Evolutionary conservation across 768 basidiomycete species (phyloP), one percentile per base, ranked within the genome.

Genomic region (Panaeolus papilionaceus): DNA sequence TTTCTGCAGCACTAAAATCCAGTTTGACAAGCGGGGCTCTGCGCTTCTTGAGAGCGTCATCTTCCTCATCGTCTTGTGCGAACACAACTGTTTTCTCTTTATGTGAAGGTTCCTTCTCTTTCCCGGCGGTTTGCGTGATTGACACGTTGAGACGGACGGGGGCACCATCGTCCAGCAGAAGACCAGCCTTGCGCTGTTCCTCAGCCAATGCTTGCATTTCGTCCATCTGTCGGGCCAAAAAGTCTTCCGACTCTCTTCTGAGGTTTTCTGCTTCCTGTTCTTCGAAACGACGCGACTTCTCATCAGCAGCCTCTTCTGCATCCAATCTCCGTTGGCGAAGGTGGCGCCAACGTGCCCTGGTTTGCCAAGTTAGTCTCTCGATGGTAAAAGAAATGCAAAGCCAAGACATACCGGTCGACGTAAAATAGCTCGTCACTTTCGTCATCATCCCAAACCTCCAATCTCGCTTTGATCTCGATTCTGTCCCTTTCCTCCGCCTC

Each of bases 391-490:
- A 40, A 64, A 28, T 37, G 2, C 61, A 61, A 64, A 64, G 37
- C 38, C 62, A 72, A 64, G 2, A 66, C 90, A 62, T 70, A 94
- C 94, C 96, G 88, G 75, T 99, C 98, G 54, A 92, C 85, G 74
- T 96, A 97, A 81, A 96, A 99, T 38, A 89, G 75, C 72, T 99
- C 98, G 70, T 96, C 92, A 65, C 95, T 96, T 72, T 94, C 91
- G 67, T 97, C 96, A 68, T 94, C 93, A 73, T 97, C 94, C 89
- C 95, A 95, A 6, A 96, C 84, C 71, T 96, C 94, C 65, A 96
- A 86, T 1, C 90, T 86, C 7, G 89, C 86, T 37, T 90, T 88
- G 85, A 94, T 92, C 74, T 97, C 94, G 14, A 89, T 76, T 7
- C 88, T 85, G 71, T 95, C 93, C 8, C 90, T 88, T 33, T 93